These are phyloP conservation scores for Ogataea naganishii DNA, from an alignment of 805 yeast species.

Conservation along the genomic window DNA sequence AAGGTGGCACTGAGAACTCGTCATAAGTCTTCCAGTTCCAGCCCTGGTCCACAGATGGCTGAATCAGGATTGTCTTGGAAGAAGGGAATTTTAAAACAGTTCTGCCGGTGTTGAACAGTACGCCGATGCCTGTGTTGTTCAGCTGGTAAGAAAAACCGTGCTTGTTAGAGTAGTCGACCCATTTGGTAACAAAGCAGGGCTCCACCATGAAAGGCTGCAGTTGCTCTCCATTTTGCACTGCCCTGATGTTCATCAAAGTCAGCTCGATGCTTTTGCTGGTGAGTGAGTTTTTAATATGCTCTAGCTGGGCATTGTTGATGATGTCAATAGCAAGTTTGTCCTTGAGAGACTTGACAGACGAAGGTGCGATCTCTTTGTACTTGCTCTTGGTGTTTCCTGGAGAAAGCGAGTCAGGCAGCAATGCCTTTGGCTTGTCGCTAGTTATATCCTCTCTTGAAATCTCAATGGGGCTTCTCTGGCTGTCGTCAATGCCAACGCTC, in stretches of 20 bases:
- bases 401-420: slow-evolving; percentile 82
- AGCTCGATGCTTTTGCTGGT: slow-evolving; percentile 19
- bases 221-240: slow-evolving; percentile 15
- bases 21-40: slow-evolving; percentile 45
- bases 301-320: slow-evolving; percentile 19
- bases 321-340: slow-evolving; percentile 19
- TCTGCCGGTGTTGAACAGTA: slow-evolving; percentile 76
- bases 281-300: slow-evolving; percentile 17
- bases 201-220: slow-evolving; percentile 23
- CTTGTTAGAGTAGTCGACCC: slow-evolving; percentile 97
- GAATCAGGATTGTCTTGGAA: too few species aligned
- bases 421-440: slow-evolving; percentile 56
- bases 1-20: slow-evolving; percentile 33
- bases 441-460: slow-evolving; percentile 61
- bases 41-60: slow-evolving; percentile 38
- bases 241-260: slow-evolving; percentile 19
- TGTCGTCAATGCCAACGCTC: slow-evolving; percentile 44
- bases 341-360: slow-evolving; percentile 16
- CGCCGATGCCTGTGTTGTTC: slow-evolving; percentile 86
- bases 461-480: slow-evolving; percentile 55
- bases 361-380: slow-evolving; percentile 57
- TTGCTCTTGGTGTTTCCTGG: slow-evolving; percentile 88
- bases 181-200: slow-evolving; percentile 76
- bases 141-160: slow-evolving; percentile 93
- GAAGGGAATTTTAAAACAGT: slow-evolving; percentile 68